Evolutionary conservation across 208 protist species (phyloP).

Genomic region (Leishmania martiniquensis): DNA sequence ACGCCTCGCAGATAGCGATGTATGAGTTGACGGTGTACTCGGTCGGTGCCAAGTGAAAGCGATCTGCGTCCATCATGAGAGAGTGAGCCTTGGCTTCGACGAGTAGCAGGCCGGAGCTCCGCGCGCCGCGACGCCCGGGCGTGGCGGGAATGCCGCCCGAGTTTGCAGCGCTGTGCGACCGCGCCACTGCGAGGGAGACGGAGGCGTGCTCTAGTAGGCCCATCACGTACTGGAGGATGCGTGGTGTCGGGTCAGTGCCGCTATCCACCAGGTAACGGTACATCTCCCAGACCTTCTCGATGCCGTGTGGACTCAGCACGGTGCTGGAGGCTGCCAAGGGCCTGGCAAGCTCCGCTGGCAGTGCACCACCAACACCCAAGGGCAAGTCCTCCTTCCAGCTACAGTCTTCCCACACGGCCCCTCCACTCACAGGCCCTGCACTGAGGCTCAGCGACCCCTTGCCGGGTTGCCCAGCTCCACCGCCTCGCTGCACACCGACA

Average conservation of each 20-base stretch:
- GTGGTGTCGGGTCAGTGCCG: conserved; percentile 74
- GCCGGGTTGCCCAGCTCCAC: conserved; percentile 15
- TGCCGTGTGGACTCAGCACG: conserved; percentile 33
- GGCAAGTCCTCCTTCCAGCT: conserved; percentile 1
- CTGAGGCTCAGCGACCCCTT: conserved; percentile 18
- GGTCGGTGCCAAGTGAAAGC: conserved; percentile 64
- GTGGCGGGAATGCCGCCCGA: neutral
- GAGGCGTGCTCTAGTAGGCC: conserved; percentile 59
- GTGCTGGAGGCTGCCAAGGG: conserved; percentile 40
- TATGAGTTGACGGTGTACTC: conserved; percentile 82
- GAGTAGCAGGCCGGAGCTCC: conserved; percentile 26
- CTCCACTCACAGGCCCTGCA: conserved; percentile 12
- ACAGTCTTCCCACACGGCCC: conserved; percentile 9
- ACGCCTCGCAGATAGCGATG: conserved; percentile 65
- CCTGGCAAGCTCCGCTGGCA: conserved; percentile 53
- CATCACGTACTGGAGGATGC: conserved; percentile 78
- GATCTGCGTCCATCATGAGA: conserved; percentile 81
- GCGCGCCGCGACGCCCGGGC: conserved; percentile 4
- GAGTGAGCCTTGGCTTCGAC: conserved; percentile 80
- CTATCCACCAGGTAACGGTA: conserved; percentile 88
- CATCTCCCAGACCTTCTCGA: conserved; percentile 68
- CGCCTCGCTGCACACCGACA: conserved; percentile 35
- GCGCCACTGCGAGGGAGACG: conserved; percentile 21
- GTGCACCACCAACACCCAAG: conserved; percentile 9
- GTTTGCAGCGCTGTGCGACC: neutral